Percentiles rank a stretch among this genome's conserved stretches.
Conservation (phyloP, 2,329 filamentous ascomycete genomes). For the Exophiala alcalophila region DNA sequence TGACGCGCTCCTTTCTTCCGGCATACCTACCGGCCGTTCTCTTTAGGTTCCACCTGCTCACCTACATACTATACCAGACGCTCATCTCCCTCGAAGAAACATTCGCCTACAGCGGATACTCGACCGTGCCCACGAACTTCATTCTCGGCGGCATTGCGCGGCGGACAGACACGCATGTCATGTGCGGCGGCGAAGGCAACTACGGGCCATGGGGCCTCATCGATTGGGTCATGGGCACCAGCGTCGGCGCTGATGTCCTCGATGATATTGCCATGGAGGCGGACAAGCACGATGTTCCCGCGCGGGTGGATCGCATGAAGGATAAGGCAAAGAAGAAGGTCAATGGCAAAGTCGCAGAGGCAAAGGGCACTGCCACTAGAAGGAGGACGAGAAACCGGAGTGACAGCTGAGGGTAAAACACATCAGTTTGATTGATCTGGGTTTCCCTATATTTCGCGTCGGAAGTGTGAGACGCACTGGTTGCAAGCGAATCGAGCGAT, state of each 20-base stretch:
- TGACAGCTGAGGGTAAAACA: conserved; percentile 6
- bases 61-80: conserved; percentile 55
- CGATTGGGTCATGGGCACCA: conserved; percentile 46
- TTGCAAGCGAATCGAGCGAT: too few species aligned
- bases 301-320: conserved; percentile 35
- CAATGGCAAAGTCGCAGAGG: conserved; percentile 15
- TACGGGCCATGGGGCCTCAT: conserved; percentile 46
- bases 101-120: conserved; percentile 60
- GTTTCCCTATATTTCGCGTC: background rate
- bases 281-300: conserved; percentile 37
- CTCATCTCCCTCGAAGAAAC: conserved; percentile 59
- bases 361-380: conserved; percentile 10
- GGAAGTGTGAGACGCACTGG: too few species aligned
- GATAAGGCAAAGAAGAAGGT: conserved; percentile 29
- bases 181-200: conserved; percentile 46
- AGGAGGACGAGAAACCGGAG: conserved; percentile 20
- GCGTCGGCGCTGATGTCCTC: conserved; percentile 44
- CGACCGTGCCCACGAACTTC: conserved; percentile 55
- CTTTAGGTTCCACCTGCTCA: conserved; percentile 60
- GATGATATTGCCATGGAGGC: conserved; percentile 49
- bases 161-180: conserved; percentile 54
- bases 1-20: conserved; percentile 55
- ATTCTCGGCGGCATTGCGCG: conserved; percentile 59
- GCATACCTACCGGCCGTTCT: conserved; percentile 55
- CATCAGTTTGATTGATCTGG: too few species aligned